Evolutionary conservation across 306 rosid genomes (phyloP).

Genomic region (Rosa chinensis): DNA sequence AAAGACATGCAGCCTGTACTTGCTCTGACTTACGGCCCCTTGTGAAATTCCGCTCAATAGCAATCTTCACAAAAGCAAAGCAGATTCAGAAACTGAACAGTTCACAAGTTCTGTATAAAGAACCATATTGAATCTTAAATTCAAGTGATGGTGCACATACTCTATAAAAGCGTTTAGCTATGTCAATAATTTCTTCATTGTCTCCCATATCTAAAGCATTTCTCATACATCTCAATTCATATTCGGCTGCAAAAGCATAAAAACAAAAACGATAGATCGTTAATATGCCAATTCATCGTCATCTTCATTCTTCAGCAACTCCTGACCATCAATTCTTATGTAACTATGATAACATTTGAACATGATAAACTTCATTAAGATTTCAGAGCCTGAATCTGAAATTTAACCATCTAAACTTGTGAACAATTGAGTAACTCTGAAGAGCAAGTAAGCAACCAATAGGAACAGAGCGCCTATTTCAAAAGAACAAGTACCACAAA

Average conservation of each 20-base stretch:
- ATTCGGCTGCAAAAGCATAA: conserved; percentile 41
- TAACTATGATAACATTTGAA: neutral
- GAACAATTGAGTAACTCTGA: neutral
- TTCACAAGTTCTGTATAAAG: conserved; percentile 6
- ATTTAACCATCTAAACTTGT: neutral
- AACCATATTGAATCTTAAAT: conserved; percentile 9
- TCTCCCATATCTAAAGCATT: conserved; percentile 50
- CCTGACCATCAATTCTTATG: neutral
- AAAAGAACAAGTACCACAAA: neutral
- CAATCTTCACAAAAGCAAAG: conserved; percentile 51
- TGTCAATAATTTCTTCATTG: conserved; percentile 29
- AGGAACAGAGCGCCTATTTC: neutral
- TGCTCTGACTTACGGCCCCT: conserved; percentile 71
- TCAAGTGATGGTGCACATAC: conserved; percentile 32
- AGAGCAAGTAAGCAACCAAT: neutral
- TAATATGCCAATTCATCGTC: neutral
- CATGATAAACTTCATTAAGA: neutral
- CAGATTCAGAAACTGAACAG: conserved; percentile 13
- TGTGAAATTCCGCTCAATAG: conserved; percentile 69
- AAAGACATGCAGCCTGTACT: conserved; percentile 80
- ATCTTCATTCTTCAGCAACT: neutral
- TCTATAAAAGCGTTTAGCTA: conserved; percentile 49
- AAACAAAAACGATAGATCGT: neutral
- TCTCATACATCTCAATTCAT: conserved; percentile 38
- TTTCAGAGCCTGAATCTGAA: neutral